Evolutionary conservation across 2,329 filamentous ascomycete species (phyloP).

Genomic region (Pseudogymnoascus sp.): DNA sequence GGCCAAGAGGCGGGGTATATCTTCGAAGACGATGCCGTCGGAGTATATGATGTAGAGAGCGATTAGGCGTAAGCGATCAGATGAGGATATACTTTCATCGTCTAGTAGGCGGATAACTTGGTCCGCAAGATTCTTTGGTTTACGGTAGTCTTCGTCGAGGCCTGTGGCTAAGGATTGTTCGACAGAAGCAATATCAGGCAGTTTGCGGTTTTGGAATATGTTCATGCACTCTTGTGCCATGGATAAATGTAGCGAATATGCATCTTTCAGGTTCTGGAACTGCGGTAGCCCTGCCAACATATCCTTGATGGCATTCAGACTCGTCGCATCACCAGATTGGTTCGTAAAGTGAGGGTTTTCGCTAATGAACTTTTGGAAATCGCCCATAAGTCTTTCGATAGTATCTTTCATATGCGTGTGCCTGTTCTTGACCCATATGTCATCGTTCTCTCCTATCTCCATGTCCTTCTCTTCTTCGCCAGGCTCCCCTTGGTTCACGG

Average conservation of each 20-base stretch:
- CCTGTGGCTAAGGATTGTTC: constrained; percentile 91
- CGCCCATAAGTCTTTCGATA: constrained; percentile 82
- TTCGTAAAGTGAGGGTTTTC: constrained; percentile 90
- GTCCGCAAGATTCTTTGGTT: constrained; percentile 81
- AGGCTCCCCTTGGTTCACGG: constrained; percentile 62
- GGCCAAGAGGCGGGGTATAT: constrained; percentile 73
- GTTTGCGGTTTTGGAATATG: constrained; percentile 73
- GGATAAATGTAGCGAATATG: constrained; percentile 85
- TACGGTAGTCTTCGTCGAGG: constrained; percentile 83
- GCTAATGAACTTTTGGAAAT: constrained; percentile 85
- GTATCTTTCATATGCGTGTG: constrained; percentile 98
- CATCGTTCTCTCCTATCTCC: constrained; percentile 83
- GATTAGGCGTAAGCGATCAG: constrained; percentile 76
- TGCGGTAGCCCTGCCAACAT: constrained; percentile 93
- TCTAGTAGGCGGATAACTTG: constrained; percentile 82
- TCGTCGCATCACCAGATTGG: constrained; percentile 58
- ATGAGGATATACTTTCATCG: constrained; percentile 60
- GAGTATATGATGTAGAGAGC: constrained; percentile 79
- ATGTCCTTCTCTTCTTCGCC: constrained; percentile 78
- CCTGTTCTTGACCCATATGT: constrained; percentile 89
- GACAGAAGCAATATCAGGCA: constrained; percentile 76
- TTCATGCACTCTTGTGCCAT: constrained; percentile 99
- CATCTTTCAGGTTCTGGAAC: constrained; percentile 91
- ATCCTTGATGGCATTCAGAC: constrained; percentile 84
- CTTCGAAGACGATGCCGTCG: constrained; percentile 73